These are phyloP conservation scores for Isoetes taiwanensis DNA, from an alignment of 75 land plant genomes.

Conservation along the genomic window DNA sequence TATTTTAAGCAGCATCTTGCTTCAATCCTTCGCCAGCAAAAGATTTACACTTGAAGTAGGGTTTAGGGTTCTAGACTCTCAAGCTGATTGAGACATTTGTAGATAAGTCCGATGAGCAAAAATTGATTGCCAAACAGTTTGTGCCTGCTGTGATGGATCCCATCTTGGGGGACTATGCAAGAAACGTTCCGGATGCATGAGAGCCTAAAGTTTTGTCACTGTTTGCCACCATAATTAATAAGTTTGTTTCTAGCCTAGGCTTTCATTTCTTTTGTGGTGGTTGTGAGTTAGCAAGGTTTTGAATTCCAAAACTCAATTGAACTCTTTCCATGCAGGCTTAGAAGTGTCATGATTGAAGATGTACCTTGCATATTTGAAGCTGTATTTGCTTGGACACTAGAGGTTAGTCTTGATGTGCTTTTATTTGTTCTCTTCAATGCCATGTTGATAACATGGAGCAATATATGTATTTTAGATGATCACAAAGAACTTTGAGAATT, in stretches of 20 bases:
- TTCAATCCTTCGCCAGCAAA: no score
- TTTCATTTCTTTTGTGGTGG: neutral
- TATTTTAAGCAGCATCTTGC: no score
- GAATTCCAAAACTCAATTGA: neutral
- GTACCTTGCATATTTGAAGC: conserved; percentile 99
- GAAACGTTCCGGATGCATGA: conserved; percentile 94
- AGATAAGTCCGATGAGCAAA: conserved; percentile 89
- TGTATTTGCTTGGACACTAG: conserved; percentile 93
- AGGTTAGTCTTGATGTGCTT: no score
- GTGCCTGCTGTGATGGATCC: conserved; percentile 99
- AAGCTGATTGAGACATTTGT: conserved; percentile 95
- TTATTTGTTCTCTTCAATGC: no score
- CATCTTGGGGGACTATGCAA: conserved; percentile 86
- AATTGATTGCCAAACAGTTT: conserved; percentile 87
- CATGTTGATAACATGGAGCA: neutral
- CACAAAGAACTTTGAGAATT: conserved; percentile 96
- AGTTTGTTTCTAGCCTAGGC: conserved; percentile 33
- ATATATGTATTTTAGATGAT: conserved; percentile 58
- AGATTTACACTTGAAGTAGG: no score
- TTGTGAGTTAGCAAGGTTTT: no score
- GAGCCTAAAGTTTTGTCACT: conserved; percentile 95
- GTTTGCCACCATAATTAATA: conserved; percentile 98
- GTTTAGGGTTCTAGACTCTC: no score
- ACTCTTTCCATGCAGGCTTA: conserved; percentile 42
- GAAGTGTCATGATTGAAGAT: conserved; percentile 74